phyloP scores from a whole-genome alignment of 139 green algal species.

The Yamagishiella unicocca region DNA sequence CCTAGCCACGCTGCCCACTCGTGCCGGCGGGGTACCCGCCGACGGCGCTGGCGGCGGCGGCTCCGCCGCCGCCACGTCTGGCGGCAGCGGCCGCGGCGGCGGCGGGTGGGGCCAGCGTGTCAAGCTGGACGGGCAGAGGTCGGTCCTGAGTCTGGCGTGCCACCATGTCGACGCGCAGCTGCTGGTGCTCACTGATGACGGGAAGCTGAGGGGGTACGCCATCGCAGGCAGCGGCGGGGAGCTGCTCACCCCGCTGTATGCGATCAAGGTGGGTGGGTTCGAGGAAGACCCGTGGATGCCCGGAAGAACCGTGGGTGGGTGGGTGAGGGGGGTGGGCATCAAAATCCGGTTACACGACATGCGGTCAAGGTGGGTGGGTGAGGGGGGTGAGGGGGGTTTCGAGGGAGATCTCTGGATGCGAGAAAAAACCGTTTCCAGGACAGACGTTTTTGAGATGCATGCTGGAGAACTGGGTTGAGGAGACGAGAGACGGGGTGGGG shows the following conservation, averaged over 20 bases:
- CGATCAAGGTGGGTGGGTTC: slow-evolving; percentile 28
- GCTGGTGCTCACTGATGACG: slow-evolving; percentile 57
- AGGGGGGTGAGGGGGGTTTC: no score
- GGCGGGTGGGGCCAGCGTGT: slow-evolving; percentile 55
- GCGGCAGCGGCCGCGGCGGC: background rate
- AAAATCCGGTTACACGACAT: no score
- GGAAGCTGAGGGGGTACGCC: slow-evolving; percentile 56
- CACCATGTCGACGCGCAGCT: slow-evolving; percentile 54
- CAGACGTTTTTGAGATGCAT: no score
- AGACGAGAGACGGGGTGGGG: background rate
- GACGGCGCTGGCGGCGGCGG: background rate
- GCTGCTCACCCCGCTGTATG: slow-evolving; percentile 48
- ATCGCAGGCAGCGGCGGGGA: slow-evolving; percentile 9
- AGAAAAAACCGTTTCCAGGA: no score
- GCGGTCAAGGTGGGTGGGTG: no score
- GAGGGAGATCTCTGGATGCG: no score
- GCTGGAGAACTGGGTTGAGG: no score
- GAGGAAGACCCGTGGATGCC: no score
- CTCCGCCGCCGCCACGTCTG: background rate
- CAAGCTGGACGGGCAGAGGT: slow-evolving; percentile 58
- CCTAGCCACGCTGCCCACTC: slow-evolving; percentile 43
- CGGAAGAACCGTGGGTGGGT: no score
- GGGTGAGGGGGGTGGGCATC: background rate
- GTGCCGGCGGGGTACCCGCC: background rate
- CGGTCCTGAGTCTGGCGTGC: slow-evolving; percentile 47